A percentile compares a stretch with the other conserved stretches of the same genome.
phyloP scores from a whole-genome alignment of 306 rosid species.

The Phaseolus lunatus region DNA sequence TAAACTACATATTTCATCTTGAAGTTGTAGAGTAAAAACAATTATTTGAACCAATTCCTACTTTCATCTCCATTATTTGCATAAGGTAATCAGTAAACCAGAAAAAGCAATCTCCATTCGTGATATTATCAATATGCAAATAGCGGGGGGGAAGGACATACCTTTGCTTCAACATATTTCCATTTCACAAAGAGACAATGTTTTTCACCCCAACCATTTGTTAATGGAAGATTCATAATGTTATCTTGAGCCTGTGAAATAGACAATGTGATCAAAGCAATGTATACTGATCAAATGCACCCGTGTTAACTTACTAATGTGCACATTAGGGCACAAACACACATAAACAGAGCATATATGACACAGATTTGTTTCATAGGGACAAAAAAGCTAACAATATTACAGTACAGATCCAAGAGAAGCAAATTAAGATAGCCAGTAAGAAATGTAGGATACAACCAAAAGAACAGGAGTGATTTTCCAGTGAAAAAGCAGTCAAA shows the following conservation, averaged over 20 bases:
- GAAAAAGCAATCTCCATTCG: neutral
- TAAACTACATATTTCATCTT: conserved; percentile 3
- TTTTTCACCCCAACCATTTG: conserved; percentile 98
- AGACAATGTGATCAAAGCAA: conserved; percentile 33
- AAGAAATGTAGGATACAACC: conserved; percentile 20
- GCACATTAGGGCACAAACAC: neutral
- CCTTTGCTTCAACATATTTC: conserved; percentile 94
- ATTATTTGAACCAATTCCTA: conserved; percentile 3
- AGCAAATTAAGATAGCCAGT: neutral
- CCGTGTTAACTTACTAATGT: conserved; percentile 3
- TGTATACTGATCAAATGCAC: conserved; percentile 29
- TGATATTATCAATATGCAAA: neutral
- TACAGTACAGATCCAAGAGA: neutral
- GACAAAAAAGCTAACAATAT: neutral
- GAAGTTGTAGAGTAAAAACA: neutral
- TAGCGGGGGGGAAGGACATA: conserved; percentile 31
- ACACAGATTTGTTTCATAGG: conserved; percentile 9
- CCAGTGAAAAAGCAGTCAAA: neutral
- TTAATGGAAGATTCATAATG: conserved; percentile 87
- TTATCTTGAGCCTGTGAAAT: conserved; percentile 93
- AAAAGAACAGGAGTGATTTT: neutral
- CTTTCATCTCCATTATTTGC: conserved; percentile 4
- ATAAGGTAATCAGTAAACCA: conserved; percentile 16
- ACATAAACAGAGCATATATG: conserved; percentile 20
- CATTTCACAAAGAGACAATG: conserved; percentile 84